Base-by-base conservation (phyloP, 1,284 basidiomycete genomes). In the Sanghuangporus weigelae region DNA sequence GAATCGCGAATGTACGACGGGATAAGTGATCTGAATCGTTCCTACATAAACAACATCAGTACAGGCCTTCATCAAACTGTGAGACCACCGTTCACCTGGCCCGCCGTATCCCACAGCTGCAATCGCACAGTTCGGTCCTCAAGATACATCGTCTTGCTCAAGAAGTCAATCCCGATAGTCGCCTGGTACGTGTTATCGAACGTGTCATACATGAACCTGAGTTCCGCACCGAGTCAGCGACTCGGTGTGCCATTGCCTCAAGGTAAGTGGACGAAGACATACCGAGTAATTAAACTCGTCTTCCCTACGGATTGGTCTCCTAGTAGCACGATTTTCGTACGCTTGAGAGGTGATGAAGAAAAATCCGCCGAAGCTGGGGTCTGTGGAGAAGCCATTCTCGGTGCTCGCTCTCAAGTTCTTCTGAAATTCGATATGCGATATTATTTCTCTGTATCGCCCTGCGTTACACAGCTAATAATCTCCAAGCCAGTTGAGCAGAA, bases 101-200 rank as follows among this genome's bases (percentile, higher is more conserved):
- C 95, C 69, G 97, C 96, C 64, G 97, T 99, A 77, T 99, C 97
- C 96, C 96, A 99, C 8, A 99, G 81, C 75, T 99, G 97, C 77
- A 99, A 78, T 72, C 97, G 85, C 56, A 99, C 96, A 2, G 97
- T 99, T 71, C 97, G 82, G 79, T 99, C 97, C 74, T 99, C 97
- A 64, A 99, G 84, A 77, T 99, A 99, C 95, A 99, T 97, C 0
- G 97, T 99, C 83, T 99, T 99, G 78, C 94, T 96, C 75, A 99
- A 80, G 76, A 99, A 99, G 80, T 99, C 97, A 77, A 98, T 99
- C 67, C 97, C 97, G 74, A 99, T 99, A 12, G 97, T 99, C 12
- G 97, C 97, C 77, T 99, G 97, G 76, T 99, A 99, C 54, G 96
- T 99, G 77, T 97, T 98, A 81, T 99, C 97, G 75, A 99, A 99